Percentiles rank a stretch among this genome's conserved stretches.
These are phyloP conservation scores for Metrosideros polymorpha DNA, from an alignment of 441 rosid genomes.

Conservation along the genomic window DNA sequence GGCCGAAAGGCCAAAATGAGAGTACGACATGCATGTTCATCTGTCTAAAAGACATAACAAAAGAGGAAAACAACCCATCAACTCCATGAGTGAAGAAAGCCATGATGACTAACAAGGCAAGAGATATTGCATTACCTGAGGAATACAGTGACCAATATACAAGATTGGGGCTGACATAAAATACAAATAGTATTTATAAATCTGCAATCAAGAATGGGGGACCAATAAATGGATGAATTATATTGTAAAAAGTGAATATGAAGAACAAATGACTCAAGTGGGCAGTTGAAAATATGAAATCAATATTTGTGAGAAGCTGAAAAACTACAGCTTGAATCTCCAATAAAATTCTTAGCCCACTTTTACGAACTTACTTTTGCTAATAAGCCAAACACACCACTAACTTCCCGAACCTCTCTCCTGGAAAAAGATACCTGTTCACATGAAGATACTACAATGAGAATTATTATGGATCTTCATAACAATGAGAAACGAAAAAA, in stretches of 20 bases:
- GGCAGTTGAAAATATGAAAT: neutral
- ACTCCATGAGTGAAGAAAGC: neutral
- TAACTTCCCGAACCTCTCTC: constrained; percentile 30
- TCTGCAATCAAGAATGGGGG: constrained; percentile 37
- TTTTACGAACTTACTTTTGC: constrained; percentile 48
- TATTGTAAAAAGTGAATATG: neutral
- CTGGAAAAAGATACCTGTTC: constrained; percentile 52
- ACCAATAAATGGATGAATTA: neutral
- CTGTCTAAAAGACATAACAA: neutral
- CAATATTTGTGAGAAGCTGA: neutral
- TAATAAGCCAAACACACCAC: constrained; percentile 35
- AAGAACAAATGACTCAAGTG: neutral
- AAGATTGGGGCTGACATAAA: constrained; percentile 48
- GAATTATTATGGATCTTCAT: neutral
- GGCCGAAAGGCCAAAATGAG: neutral
- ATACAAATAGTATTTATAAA: constrained; percentile 56
- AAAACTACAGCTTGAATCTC: neutral
- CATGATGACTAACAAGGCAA: neutral
- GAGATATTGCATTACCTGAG: constrained; percentile 41
- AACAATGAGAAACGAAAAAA: neutral
- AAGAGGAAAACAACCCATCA: neutral
- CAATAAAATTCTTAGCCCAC: neutral
- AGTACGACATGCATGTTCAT: neutral
- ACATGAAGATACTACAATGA: neutral
- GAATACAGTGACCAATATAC: constrained; percentile 48